Base-by-base conservation (phyloP, 768 basidiomycete species). In the Megacollybia marginata region DNA sequence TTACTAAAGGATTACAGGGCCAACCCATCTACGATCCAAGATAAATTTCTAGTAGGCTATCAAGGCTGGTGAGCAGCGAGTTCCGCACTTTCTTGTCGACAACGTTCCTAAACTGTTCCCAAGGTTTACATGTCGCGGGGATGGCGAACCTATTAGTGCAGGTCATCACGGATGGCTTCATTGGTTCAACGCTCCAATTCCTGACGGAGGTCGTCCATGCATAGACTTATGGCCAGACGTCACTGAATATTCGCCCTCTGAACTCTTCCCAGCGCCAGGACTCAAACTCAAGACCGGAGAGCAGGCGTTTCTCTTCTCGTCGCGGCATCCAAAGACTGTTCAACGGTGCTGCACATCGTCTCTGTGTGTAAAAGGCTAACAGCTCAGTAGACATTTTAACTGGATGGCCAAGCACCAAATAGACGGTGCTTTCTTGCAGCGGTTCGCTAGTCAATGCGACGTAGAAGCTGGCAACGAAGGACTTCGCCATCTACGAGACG, bases 161-260 rank as follows among this genome's bases (percentile, higher is more conserved):
- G 81, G 82, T 78, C 89, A 90, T 57, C 86, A 89, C 55, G 89
- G 89, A 28, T 92, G 90, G 90, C 69, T 89, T 16, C 89, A 92
- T 58, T 92, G 90, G 89, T 80, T 88, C 61, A 72, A 80, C 53
- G 57, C 69, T n/a, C 85, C 85, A 1, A 69, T 90, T 10, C 73
- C 81, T 2, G 66, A 76, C 23, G 87, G 85, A 13, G 89, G 88
- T 15, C 77, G 71, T 3, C 82, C 84, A 4, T 88, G 84, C 55
- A 79, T 74, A 44, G 90, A 92, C 64, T 62, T 87, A 33, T 91
- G 87, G 87, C 89, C 89, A 0, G 88, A 90, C 55, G 73, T 82
- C 0, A 84, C 85, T 6, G 74, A 73, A 11, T 89, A 88, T 61
- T 74, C 78, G 2, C 71, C 79, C 6, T 80, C 81, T 1, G 89